Base-by-base conservation (phyloP, 495 filamentous ascomycete genomes). In the Hypomontagnella submonticulosa region DNA sequence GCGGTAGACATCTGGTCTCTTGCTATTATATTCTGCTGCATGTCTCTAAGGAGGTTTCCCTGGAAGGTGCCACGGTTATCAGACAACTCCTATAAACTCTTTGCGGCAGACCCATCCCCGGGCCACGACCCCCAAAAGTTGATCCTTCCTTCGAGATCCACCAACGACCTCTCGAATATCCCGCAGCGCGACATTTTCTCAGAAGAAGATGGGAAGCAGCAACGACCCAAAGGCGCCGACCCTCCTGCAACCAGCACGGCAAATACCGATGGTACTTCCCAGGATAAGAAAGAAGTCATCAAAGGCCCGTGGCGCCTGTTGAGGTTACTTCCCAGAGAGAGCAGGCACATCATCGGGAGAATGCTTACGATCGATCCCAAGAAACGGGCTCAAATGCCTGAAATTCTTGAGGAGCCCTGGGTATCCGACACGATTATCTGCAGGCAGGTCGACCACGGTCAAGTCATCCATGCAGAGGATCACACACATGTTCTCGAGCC, bases 11-110 rank as follows among this genome's bases (percentile, higher is more conserved):
- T 99, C 63, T 99, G 95, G 95, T 99, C 95, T 16, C 82, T 99
- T 38, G 95, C 95, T 19, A 98, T 99, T 72, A 97, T 99, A 57
- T 98, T 95, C 79, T 97, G 95, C 75, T 99, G 95, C 81, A 99
- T 99, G 95, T 93, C 92, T 18, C 84, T 99, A 32, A 84, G 95
- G 34, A 84, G 96, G 12, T 99, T 98, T 73, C 95, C 96, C 0
- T 99, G 95, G 95, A 99, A 99, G 79, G 88, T 92, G 33, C 95
- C 95, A 15, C 87, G 94, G 32, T 79, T 93, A 69, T 90, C 89
- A 9, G 95, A 99, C 77, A 97, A 93, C 73, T 97, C 94, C 0
- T 99, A 91, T 77, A 91, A 91, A 63, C 86, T 98, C 6, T 99
- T 99, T 69, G 88, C 93, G 16, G 84, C 94, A 7, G 81, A 88